These are phyloP conservation scores for Phytophthora chlamydospora DNA, from an alignment of 352 stramenopile genomes.

Conservation along the genomic window DNA sequence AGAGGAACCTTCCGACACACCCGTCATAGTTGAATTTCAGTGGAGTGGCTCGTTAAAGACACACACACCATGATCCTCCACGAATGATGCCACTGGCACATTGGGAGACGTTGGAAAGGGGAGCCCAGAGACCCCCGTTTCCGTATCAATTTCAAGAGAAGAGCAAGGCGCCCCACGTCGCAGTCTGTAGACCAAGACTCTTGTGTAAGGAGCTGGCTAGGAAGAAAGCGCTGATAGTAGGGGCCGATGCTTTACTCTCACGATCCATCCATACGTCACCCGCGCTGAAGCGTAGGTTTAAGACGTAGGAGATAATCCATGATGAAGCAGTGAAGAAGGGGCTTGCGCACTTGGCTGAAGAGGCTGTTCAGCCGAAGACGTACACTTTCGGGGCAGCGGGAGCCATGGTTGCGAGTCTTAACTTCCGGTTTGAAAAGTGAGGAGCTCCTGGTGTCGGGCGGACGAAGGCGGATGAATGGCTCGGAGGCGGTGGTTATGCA, in stretches of 20 bases:
- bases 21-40: conserved; percentile 90
- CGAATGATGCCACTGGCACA: conserved; percentile 77
- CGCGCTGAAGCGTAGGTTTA: background rate
- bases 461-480: conserved; percentile 35
- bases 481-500: conserved; percentile 15
- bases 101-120: conserved; percentile 67
- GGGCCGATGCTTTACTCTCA: conserved; percentile 80
- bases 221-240: background rate
- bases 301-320: conserved; percentile 66
- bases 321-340: conserved; percentile 19
- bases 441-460: background rate
- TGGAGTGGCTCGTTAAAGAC: conserved; percentile 63
- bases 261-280: conserved; percentile 66
- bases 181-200: background rate
- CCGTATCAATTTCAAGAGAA: conserved; percentile 91
- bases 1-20: conserved; percentile 55
- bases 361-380: conserved; percentile 36
- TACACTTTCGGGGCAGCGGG: conserved; percentile 84
- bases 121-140: conserved; percentile 19
- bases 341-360: background rate
- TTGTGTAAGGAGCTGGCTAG: background rate
- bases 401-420: conserved; percentile 76
- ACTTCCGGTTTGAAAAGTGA: conserved; percentile 92
- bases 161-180: conserved; percentile 14
- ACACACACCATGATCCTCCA: conserved; percentile 89